phyloP scores from a whole-genome alignment of 2,329 filamentous ascomycete species.

The Dothidotthia symphoricarpi region DNA sequence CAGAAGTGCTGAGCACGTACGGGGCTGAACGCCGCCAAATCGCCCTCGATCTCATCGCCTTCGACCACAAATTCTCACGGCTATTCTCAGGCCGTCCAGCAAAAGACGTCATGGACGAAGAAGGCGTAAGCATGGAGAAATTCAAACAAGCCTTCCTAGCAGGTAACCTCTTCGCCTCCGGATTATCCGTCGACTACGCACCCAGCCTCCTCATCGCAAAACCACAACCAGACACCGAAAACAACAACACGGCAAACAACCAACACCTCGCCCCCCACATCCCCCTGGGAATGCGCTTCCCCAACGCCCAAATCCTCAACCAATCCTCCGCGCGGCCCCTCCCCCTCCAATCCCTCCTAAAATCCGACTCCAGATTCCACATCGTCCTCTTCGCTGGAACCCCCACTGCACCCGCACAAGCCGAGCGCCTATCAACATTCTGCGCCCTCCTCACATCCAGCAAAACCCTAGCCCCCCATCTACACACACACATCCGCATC shows the following conservation, averaged over 20 bases:
- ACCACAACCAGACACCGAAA: no score
- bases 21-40: slow-evolving; percentile 57
- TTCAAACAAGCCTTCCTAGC: slow-evolving; percentile 63
- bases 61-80: slow-evolving; percentile 50
- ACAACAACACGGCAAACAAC: no score
- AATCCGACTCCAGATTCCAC: slow-evolving; percentile 58
- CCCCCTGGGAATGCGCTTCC: slow-evolving; percentile 58
- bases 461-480: slow-evolving; percentile 46
- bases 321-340: slow-evolving; percentile 57
- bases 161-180: slow-evolving; percentile 59
- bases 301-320: slow-evolving; percentile 59
- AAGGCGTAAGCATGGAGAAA: slow-evolving; percentile 61
- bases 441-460: slow-evolving; percentile 46
- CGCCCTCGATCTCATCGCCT: slow-evolving; percentile 63
- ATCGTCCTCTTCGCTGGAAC: slow-evolving; percentile 63
- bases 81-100: slow-evolving; percentile 52
- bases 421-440: slow-evolving; percentile 48
- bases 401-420: slow-evolving; percentile 47
- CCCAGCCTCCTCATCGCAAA: slow-evolving; percentile 57
- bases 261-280: slow-evolving; percentile 48
- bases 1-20: slow-evolving; percentile 52
- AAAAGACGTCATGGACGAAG: slow-evolving; percentile 59
- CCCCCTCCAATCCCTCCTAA: slow-evolving; percentile 59
- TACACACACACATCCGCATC: slow-evolving; percentile 57
- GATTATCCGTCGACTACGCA: slow-evolving; percentile 59